phyloP scores from a whole-genome alignment of 2,329 filamentous ascomycete genomes.

The Scedosporium boydii region DNA sequence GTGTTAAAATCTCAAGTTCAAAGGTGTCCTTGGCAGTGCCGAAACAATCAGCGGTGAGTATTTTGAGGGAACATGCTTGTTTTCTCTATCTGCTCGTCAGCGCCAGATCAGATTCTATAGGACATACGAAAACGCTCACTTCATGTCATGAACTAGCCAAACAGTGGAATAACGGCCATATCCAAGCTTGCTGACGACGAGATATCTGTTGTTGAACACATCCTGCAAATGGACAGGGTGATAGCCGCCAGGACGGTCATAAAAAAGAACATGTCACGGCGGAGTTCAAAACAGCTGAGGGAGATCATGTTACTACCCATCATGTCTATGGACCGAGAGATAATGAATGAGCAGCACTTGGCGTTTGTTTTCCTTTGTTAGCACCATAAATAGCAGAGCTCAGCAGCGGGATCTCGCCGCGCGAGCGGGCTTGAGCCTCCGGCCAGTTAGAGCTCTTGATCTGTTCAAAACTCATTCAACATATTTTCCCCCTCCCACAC shows the following conservation, averaged over 20 bases:
- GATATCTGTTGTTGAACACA: conserved; percentile 12
- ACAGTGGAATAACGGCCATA: conserved; percentile 16
- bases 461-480: too few species aligned
- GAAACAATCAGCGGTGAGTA: conserved; percentile 14
- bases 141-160: conserved; percentile 14
- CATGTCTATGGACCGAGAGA: too few species aligned
- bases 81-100: neutral
- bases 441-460: too few species aligned
- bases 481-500: too few species aligned
- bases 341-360: too few species aligned
- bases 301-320: too few species aligned
- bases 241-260: conserved; percentile 13
- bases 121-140: conserved; percentile 7
- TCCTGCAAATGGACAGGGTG: conserved; percentile 16
- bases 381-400: too few species aligned
- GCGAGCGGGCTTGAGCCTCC: too few species aligned
- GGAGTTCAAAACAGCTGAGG: too few species aligned
- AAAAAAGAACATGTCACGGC: too few species aligned
- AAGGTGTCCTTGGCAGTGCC: conserved; percentile 8
- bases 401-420: too few species aligned
- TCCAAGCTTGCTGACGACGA: conserved; percentile 16
- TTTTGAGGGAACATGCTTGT: conserved; percentile 18
- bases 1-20: conserved; percentile 13
- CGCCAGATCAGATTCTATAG: neutral
- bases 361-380: too few species aligned